Evolutionary conservation across 176 grass and related monocot species (phyloP), one percentile per base, ranked within the genome.

Genomic region (Cocos nucifera): DNA sequence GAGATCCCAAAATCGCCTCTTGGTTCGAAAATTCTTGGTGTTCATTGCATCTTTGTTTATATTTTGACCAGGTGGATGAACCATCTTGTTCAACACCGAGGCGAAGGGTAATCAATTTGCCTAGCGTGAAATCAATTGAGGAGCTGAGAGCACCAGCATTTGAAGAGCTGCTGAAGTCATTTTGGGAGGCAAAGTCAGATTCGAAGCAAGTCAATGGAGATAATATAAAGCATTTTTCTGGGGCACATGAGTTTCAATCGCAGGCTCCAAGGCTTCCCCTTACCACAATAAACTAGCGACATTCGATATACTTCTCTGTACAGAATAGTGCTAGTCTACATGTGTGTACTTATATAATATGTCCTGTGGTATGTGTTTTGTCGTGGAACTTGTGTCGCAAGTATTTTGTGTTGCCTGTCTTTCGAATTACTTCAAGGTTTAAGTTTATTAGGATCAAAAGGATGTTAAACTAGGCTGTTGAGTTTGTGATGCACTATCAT

Each of bases 11-110:
- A 44, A 44, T 14, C 2, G 35, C 35, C 35, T 44, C 35, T 28
- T 27, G 39, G 20, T 74, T 62, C 30, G 17, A 19, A 2, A 22
- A 29, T 19, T n/a, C 4, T 27, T 57, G 26, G 1, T 67, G 18
- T 30, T 19, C 53, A 57, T 22, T 48, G 12, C 17, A 27, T 55
- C 71, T 65, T 20, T 1, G 19, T 58, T 53, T 51, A 17, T 26
- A 25, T 29, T 24, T 59, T 60, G n/a, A 20, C 4, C 67, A 95
- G 85, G 79, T 86, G 72, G 89, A 95, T 51, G 85, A 77, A 65
- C 65, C 73, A 8, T 79, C 85, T 61, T 89, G 85, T 80, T 82
- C 75, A 52, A 89, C 85, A 64, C 82, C 73, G 56, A 75, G 29
- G 64, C 73, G 65, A 65, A 73, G 58, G 49, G 32, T 49, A 28